A percentile compares a stretch with the other conserved stretches of the same genome.
These are phyloP conservation scores for Phytophthora megakarya DNA, from an alignment of 352 stramenopile species.

Conservation along the genomic window DNA sequence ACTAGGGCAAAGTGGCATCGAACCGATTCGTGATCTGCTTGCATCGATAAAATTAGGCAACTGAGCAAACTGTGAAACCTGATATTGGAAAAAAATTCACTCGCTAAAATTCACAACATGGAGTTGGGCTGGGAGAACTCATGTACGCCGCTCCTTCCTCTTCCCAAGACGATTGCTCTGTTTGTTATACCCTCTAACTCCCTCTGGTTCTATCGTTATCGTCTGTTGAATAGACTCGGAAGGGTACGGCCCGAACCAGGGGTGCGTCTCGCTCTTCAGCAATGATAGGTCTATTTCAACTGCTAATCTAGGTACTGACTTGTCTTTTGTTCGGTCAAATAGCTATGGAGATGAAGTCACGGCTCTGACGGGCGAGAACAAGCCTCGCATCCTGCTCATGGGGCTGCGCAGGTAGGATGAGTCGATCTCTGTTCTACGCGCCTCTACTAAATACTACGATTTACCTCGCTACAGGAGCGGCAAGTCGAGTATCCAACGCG, in stretches of 20 bases:
- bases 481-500: slow-evolving; percentile 92
- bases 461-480: slow-evolving; percentile 68
- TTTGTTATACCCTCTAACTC: slow-evolving; percentile 14
- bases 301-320: slow-evolving; percentile 1
- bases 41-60: background rate
- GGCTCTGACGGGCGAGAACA: slow-evolving; percentile 86
- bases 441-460: slow-evolving; percentile 2
- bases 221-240: slow-evolving; percentile 38
- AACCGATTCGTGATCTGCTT: slow-evolving; percentile 18
- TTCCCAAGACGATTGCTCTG: background rate
- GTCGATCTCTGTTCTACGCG: background rate
- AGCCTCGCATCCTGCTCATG: slow-evolving; percentile 97
- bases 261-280: slow-evolving; percentile 18
- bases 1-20: slow-evolving; percentile 64
- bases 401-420: slow-evolving; percentile 90
- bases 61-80: no score
- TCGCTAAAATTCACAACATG: slow-evolving; percentile 39
- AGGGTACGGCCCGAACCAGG: slow-evolving; percentile 43
- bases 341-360: slow-evolving; percentile 78
- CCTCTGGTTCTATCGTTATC: slow-evolving; percentile 6
- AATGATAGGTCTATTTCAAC: background rate
- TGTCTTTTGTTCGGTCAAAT: background rate
- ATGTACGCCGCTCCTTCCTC: slow-evolving; percentile 45
- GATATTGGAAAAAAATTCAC: no score
- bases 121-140: slow-evolving; percentile 78